Conservation (phyloP, 768 basidiomycete genomes). For the Tricholoma bakamatsutake region DNA sequence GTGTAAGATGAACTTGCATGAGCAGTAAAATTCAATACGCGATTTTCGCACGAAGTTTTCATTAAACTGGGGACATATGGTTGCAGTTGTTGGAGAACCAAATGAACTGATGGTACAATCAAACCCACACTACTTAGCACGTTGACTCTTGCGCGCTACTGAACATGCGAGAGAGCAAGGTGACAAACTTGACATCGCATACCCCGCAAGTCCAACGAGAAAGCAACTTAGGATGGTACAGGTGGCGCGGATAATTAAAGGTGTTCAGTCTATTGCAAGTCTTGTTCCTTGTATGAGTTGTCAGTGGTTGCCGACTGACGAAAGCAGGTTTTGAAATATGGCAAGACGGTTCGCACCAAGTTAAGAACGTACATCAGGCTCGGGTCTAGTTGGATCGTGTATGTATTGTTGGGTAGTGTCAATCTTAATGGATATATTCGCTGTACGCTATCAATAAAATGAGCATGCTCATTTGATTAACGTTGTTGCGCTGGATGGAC, state of each 20-base stretch:
- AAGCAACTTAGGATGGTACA: neutral
- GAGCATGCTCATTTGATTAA: neutral
- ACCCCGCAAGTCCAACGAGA: neutral
- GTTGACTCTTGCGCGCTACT: no score
- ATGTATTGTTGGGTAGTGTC: conserved; percentile 52
- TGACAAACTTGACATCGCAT: no score
- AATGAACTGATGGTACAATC: no score
- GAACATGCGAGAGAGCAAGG: no score
- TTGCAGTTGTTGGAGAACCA: no score
- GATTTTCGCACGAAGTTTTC: no score
- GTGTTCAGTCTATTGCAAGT: neutral
- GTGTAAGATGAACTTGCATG: no score
- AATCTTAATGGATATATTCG: conserved; percentile 59
- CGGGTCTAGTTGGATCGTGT: conserved; percentile 26
- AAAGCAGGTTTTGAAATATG: neutral
- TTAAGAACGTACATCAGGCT: conserved; percentile 12
- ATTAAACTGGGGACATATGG: no score
- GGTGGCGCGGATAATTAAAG: neutral
- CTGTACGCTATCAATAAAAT: conserved; percentile 27
- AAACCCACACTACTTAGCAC: no score
- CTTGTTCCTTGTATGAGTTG: conserved; percentile 9
- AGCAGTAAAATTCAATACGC: no score
- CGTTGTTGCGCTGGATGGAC: conserved; percentile 1
- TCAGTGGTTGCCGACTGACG: conserved; percentile 14
- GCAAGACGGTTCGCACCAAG: neutral